Percentiles rank a stretch among this genome's conserved stretches.
Evolutionary conservation across 2,329 filamentous ascomycete species (phyloP).

Genomic region (Aspergillus pseudoglaucus): DNA sequence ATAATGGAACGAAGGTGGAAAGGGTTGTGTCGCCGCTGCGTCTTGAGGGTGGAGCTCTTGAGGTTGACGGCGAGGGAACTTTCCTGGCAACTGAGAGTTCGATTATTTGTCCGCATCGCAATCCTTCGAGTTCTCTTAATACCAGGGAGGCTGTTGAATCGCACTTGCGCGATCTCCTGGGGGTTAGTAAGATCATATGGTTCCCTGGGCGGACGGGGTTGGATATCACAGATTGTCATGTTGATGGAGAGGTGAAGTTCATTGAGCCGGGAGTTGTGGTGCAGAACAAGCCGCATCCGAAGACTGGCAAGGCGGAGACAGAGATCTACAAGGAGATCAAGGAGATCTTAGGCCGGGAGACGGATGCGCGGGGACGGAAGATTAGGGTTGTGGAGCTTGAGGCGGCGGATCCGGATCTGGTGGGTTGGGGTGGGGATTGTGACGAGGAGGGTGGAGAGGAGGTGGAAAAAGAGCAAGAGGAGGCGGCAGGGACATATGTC

Average conservation of each 20-base stretch:
- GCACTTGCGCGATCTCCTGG: conserved; percentile 16
- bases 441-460: neutral
- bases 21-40: conserved; percentile 11
- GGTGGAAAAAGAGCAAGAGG: conserved; percentile 6
- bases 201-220: conserved; percentile 17
- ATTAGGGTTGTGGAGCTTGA: conserved; percentile 17
- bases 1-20: conserved; percentile 2
- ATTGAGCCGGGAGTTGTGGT: conserved; percentile 18
- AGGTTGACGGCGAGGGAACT: conserved; percentile 26
- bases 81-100: conserved; percentile 23
- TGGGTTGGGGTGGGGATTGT: conserved; percentile 1
- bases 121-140: conserved; percentile 11
- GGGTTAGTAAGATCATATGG: conserved; percentile 24
- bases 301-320: conserved; percentile 8
- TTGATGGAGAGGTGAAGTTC: conserved; percentile 22
- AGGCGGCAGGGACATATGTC: conserved; percentile 19
- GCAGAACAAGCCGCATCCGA: conserved; percentile 12
- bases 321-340: conserved; percentile 15
- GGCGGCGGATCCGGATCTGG: conserved; percentile 14
- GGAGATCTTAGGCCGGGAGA: conserved; percentile 11
- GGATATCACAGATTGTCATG: conserved; percentile 25
- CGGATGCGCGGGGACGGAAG: conserved; percentile 17
- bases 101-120: conserved; percentile 21
- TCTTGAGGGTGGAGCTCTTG: conserved; percentile 21
- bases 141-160: conserved; percentile 15